Conservation (phyloP, 2,329 filamentous ascomycete genomes). For the Cladosporium colombiae region DNA sequence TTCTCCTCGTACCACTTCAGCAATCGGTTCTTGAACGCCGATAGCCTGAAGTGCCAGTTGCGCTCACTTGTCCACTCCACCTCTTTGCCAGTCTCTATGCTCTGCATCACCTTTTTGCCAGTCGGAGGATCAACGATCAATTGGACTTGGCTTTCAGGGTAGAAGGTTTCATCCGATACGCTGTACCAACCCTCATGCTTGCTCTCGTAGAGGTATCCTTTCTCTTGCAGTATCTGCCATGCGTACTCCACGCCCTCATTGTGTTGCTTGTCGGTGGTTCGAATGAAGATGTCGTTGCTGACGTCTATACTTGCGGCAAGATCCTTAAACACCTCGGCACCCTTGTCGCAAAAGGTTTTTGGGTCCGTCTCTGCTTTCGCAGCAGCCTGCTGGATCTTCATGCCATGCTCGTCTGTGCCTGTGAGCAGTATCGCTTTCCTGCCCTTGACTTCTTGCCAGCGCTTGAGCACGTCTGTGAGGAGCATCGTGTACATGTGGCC, state of each 20-base stretch:
- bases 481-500: slow-evolving; percentile 95
- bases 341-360: slow-evolving; percentile 85
- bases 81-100: slow-evolving; percentile 80
- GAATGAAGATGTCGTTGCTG: slow-evolving; percentile 82
- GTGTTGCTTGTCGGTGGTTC: slow-evolving; percentile 84
- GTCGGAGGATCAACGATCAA: slow-evolving; percentile 75
- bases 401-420: slow-evolving; percentile 94
- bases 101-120: slow-evolving; percentile 76
- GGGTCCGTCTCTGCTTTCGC: slow-evolving; percentile 68
- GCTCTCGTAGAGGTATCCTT: slow-evolving; percentile 77
- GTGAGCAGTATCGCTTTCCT: slow-evolving; percentile 74
- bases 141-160: slow-evolving; percentile 74
- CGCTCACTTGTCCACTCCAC: slow-evolving; percentile 93
- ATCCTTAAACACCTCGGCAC: slow-evolving; percentile 74
- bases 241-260: slow-evolving; percentile 83
- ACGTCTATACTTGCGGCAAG: slow-evolving; percentile 71
- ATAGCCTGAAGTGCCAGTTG: slow-evolving; percentile 94
- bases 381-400: slow-evolving; percentile 93
- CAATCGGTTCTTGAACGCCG: slow-evolving; percentile 74
- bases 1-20: slow-evolving; percentile 78
- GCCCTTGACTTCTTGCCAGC: slow-evolving; percentile 81
- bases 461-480: slow-evolving; percentile 84
- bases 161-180: slow-evolving; percentile 95
- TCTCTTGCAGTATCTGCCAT: slow-evolving; percentile 77
- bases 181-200: slow-evolving; percentile 96